Evolutionary conservation across 139 green algal genomes (phyloP).

Genomic region (Coccomyxa sp.): DNA sequence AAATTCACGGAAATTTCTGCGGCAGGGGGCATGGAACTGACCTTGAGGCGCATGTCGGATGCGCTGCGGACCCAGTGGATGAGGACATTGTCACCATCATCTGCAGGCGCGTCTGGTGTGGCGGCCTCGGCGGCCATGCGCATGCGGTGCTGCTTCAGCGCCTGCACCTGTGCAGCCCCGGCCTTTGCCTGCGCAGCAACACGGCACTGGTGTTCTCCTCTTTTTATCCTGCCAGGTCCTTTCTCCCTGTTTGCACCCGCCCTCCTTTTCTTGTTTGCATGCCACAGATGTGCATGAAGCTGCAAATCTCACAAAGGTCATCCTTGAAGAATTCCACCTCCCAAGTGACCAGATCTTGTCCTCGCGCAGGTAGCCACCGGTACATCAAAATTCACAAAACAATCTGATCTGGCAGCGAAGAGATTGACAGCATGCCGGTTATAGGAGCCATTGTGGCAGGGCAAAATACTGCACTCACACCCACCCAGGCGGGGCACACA

Average conservation of each 20-base stretch:
- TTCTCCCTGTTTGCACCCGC: not conserved
- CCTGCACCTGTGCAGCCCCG: not conserved
- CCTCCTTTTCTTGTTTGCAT: not conserved
- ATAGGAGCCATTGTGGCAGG: no score
- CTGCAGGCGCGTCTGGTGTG: not conserved
- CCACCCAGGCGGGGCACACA: no score
- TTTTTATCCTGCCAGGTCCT: not conserved
- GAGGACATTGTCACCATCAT: slow-evolving; percentile 1
- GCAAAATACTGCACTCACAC: no score
- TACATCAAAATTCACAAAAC: no score
- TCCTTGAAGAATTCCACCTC: not conserved
- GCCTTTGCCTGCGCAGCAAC: not conserved
- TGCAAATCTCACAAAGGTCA: not conserved
- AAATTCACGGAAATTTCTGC: no score
- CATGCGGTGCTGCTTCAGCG: not conserved
- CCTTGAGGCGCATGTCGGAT: slow-evolving; percentile 8
- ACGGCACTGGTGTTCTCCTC: not conserved
- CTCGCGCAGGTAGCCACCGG: not conserved
- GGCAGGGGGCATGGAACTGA: no score
- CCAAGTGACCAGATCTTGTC: not conserved
- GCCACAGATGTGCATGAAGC: not conserved
- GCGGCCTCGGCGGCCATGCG: not conserved
- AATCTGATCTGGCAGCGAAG: no score
- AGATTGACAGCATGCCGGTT: no score
- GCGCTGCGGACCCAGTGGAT: not conserved